These are phyloP conservation scores for Populus hybrid DNA, from an alignment of 441 rosid genomes.

Conservation along the genomic window DNA sequence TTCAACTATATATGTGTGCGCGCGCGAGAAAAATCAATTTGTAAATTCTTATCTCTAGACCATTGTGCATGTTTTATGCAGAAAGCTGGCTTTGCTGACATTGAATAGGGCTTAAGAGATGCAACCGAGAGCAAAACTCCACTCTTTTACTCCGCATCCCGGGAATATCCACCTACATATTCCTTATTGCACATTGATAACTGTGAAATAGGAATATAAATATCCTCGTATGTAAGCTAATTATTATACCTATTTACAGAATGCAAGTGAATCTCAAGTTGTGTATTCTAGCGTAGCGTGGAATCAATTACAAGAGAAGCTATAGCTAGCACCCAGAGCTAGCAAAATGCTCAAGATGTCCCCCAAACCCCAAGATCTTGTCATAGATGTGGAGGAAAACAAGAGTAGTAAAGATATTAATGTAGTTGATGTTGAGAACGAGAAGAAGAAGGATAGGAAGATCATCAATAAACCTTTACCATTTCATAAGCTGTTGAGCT, in stretches of 20 bases:
- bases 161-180: conserved; percentile 14
- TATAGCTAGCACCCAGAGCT: neutral
- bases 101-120: neutral
- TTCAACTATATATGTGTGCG: no score
- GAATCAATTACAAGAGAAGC: neutral
- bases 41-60: neutral
- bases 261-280: no score
- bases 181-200: neutral
- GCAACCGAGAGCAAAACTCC: neutral
- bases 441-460: conserved; percentile 4
- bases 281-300: neutral
- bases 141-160: neutral
- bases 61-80: neutral
- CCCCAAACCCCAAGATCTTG: neutral
- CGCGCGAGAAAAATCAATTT: no score
- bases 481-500: conserved; percentile 46
- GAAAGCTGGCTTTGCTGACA: neutral
- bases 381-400: neutral
- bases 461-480: conserved; percentile 19
- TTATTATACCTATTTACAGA: neutral
- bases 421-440: neutral
- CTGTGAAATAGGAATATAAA: neutral
- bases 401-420: neutral
- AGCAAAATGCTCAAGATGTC: neutral
- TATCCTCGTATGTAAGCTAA: neutral